Conservation (phyloP, 371 early-diverging fungal species). For the Rhizomucor pusillus region DNA sequence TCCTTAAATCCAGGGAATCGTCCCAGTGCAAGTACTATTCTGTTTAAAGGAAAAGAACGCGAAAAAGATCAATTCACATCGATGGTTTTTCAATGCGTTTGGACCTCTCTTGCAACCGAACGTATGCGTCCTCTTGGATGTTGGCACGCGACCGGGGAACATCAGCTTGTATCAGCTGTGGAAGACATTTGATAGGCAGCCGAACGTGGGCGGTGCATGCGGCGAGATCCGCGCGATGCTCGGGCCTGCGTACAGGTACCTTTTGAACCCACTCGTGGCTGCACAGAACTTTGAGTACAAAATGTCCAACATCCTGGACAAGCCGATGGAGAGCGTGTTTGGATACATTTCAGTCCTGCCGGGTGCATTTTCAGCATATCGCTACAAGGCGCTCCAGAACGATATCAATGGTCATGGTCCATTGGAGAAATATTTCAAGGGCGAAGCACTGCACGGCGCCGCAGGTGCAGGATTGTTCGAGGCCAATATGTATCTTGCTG, state of each 20-base stretch:
- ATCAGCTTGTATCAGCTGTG: conserved; percentile 76
- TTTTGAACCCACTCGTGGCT: conserved; percentile 84
- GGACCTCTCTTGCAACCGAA: conserved; percentile 74
- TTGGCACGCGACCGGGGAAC: conserved; percentile 78
- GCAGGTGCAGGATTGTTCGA: conserved; percentile 48
- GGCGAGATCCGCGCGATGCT: conserved; percentile 82
- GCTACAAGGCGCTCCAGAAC: conserved; percentile 75
- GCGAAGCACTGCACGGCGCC: conserved; percentile 41
- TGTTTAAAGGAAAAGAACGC: conserved; percentile 75
- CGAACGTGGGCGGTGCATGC: conserved; percentile 78
- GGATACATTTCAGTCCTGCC: conserved; percentile 86
- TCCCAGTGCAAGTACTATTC: conserved; percentile 81
- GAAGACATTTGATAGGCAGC: conserved; percentile 74
- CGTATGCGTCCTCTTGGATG: conserved; percentile 78
- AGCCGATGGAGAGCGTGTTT: conserved; percentile 84
- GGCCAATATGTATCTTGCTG: conserved; percentile 79
- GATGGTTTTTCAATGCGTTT: conserved; percentile 90
- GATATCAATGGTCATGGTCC: conserved; percentile 58
- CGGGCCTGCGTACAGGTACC: conserved; percentile 44
- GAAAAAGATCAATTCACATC: conserved; percentile 85
- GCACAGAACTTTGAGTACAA: conserved; percentile 95
- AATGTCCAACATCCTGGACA: conserved; percentile 87
- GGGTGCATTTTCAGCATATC: conserved; percentile 87
- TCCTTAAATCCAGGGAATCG: conserved; percentile 40
- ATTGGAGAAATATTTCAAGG: conserved; percentile 75